Base-by-base conservation (phyloP, 306 rosid genomes). In the Oxytropis ochrocephala region DNA sequence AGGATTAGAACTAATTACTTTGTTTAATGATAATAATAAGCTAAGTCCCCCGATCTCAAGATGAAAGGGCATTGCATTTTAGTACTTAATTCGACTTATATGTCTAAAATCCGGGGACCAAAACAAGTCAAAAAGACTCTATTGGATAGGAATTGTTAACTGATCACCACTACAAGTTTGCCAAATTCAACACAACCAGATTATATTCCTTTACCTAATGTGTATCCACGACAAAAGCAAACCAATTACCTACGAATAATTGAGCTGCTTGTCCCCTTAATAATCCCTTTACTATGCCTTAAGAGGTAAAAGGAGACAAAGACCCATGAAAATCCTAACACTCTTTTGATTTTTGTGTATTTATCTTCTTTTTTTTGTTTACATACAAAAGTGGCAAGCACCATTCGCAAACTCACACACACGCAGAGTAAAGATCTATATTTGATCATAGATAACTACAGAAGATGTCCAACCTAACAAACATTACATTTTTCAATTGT, bases 91-190 rank as follows among this genome's bases (percentile, higher is more conserved):
- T 72, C 36, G 13, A 62, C 10, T 32, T 0, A 62, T 51, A 36
- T 61, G 32, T 52, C 46, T 41, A 58, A 51, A 68, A 16, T 4
- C 4, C 13, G 9, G 42, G 48, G 12, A 12, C 53, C 33, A 67
- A 68, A 67, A 67, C 46, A 59, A 76, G 58, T 74, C 48, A 53
- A 74, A 62, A 64, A 58, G 27, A 17, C 65, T 63, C 56, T 33
- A 52, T 41, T 51, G 8, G 32, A 9, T 35, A 9, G 44, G 7
- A 11, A 46, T 66, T 54, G 29, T 16, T 35, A 11, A 35, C 29
- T 14, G 35, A 73, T 5, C 27, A 35, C 8, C 27, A 44, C 38
- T 7, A 42, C 17, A 1, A 8, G 16, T 30, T 56, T 56, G 66
- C 41, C 67, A 30, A 42, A 43, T 70, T 70, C 32, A 42, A 70